phyloP scores from a whole-genome alignment of 2,329 filamentous ascomycete species.

The Metarhizium rileyi region DNA sequence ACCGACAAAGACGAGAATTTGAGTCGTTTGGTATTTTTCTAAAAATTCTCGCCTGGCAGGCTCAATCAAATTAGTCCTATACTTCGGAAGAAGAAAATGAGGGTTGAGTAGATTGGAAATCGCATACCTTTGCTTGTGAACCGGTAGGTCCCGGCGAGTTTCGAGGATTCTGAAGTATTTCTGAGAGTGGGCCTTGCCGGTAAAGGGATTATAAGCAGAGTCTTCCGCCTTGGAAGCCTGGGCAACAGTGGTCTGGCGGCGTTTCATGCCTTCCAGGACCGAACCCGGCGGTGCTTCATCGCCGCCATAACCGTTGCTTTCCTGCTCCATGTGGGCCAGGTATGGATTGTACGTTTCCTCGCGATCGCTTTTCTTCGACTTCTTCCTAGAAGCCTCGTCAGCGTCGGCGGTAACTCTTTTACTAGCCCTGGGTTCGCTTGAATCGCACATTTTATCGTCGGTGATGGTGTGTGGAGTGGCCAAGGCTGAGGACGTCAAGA shows the following conservation, averaged over 20 bases:
- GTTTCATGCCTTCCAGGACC: constrained; percentile 56
- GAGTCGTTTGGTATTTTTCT: constrained; percentile 80
- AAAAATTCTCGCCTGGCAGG: constrained; percentile 78
- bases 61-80: neutral
- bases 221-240: constrained; percentile 70
- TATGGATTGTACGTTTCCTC: constrained; percentile 62
- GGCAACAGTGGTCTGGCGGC: constrained; percentile 70
- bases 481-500: constrained; percentile 2
- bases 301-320: constrained; percentile 30
- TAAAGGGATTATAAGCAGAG: constrained; percentile 79
- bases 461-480: constrained; percentile 7
- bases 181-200: constrained; percentile 61
- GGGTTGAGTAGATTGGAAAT: neutral
- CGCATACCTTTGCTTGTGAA: constrained; percentile 74
- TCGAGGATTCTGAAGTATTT: constrained; percentile 88
- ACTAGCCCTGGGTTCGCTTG: constrained; percentile 20
- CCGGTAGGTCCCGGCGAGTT: constrained; percentile 73
- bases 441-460: constrained; percentile 27
- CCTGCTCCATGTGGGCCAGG: constrained; percentile 76
- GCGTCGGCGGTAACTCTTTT: constrained; percentile 37
- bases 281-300: constrained; percentile 23
- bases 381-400: constrained; percentile 33
- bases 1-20: constrained; percentile 97
- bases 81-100: neutral
- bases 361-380: constrained; percentile 28